Evolutionary conservation across 1,284 basidiomycete genomes (phyloP), one percentile per base, ranked within the genome.

Genomic region (Naganishia albida): DNA sequence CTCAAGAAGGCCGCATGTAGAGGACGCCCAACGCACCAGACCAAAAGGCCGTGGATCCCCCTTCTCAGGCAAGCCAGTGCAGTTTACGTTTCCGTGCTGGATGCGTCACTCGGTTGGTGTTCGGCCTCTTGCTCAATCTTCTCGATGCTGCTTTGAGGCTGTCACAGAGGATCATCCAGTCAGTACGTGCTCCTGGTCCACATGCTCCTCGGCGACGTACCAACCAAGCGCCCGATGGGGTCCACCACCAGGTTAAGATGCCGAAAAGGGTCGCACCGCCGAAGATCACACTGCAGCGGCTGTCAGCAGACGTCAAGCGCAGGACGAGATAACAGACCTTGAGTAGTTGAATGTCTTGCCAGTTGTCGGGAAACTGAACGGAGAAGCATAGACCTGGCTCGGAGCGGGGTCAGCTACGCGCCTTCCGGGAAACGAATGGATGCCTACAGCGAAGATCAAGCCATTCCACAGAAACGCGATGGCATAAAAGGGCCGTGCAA

Each of bases 221-320:
- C 48, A 92, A 81, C 90, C 90, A 92, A 70, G 84, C 85, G 13
- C 89, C 84, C 73, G 86, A 84, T 1, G 89, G 88, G 1, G 85
- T 86, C 71, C 90, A 83, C 73, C 84, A 89, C 87, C 87, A 93
- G 64, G 84, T 86, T 34, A 87, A 68, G 66, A 90, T 72, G 8
- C 87, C 91, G 71, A 91, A 87, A 68, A 92, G 79, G 2, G 89
- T 89, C 64, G 90, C 86, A 16, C 83, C 79, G 12, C 85, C 88
- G 69, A 91, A 87, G 68, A 93, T 92, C 39, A 89, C 88, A 62
- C 67, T 65, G 13, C 39, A 23, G 15, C n/a, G 18, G 8, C 26
- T 8, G 3, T 52, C 48, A 40, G 50, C 23, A 30, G 2, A 4
- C 15, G 13, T 12, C 6, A 0, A 23, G n/a, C 0, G 25, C 15